Evolutionary conservation across 345 rosid genomes (phyloP), one percentile per base, ranked within the genome.

Genomic region (Bruguiera sexangula): DNA sequence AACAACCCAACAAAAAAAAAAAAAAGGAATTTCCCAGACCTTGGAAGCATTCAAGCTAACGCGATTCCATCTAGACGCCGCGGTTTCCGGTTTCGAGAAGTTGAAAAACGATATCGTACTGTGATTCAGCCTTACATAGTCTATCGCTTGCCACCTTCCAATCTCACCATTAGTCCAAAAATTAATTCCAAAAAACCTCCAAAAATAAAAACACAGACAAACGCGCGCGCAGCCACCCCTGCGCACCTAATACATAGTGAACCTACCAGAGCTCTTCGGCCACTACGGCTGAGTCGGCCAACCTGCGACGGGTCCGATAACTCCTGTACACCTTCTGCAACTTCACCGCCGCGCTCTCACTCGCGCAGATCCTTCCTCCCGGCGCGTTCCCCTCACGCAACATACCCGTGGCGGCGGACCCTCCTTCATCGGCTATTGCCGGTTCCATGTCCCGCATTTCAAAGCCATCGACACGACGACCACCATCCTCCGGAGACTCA

Each of bases 251-350:
- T 11, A 13, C 5, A 15, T 22, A 1, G 39, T 55, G 51, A 16
- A 78, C 74, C 27, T 57, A 90, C 98, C 98, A 93, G 68, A 88
- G 85, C 74, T 89, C 96, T 82, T 90, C 97, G 29, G 88, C 93
- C n/a, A 91, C 88, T 5, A 93, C 88, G 4, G 88, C 98, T 48
- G 97, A 85, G 80, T 93, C 98, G 0, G 98, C 97, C 75, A 93
- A 55, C 71, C 86, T 77, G 21, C 98, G 97, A 69, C 98, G 93
- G 53, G 97, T 93, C 37, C 97, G 97, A 59, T 93, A 91, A 75
- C 98, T 81, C 78, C 90, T 73, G 70, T 93, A 93, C 5, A 89
- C 92, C 78, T 93, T 93, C 86, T 89, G 98, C 37, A 93, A 52
- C 78, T 76, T 89, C 68, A 91, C 87, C 9, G 98, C 93, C 30